Percentiles rank a stretch among this genome's conserved stretches.
phyloP scores from a whole-genome alignment of 2,329 filamentous ascomycete species.

The Beauveria sp. region DNA sequence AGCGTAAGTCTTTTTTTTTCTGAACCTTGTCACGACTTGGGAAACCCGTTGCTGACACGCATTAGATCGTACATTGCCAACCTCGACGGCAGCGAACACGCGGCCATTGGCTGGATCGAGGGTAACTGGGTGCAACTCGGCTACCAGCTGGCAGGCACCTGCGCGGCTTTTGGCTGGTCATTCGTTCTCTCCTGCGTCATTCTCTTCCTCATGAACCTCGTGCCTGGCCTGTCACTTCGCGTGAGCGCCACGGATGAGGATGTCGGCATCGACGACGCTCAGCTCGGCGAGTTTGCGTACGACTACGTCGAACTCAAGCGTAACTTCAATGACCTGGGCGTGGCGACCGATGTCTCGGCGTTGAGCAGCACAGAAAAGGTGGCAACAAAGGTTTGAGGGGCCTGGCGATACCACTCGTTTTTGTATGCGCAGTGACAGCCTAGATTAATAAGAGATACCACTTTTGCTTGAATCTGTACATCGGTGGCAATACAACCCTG shows the following conservation, averaged over 20 bases:
- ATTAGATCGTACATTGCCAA: constrained; percentile 59
- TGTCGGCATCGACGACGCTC: constrained; percentile 62
- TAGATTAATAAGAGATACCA: background rate
- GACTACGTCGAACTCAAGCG: constrained; percentile 67
- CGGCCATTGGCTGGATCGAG: constrained; percentile 61
- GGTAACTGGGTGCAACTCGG: constrained; percentile 63
- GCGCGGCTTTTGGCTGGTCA: constrained; percentile 56
- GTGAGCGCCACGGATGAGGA: constrained; percentile 61
- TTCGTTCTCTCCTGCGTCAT: constrained; percentile 63
- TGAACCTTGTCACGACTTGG: background rate
- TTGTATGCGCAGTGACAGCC: background rate
- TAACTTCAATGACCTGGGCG: constrained; percentile 45
- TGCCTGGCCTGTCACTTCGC: constrained; percentile 63
- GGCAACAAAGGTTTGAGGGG: background rate
- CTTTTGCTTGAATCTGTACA: background rate
- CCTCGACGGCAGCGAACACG: constrained; percentile 58
- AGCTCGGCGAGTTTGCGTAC: constrained; percentile 77
- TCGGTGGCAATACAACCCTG: too few relatives aligned
- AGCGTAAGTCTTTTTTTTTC: constrained; percentile 38
- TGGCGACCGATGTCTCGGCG: constrained; percentile 4
- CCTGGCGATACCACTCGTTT: background rate
- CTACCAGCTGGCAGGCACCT: constrained; percentile 62
- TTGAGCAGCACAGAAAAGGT: constrained; percentile 24
- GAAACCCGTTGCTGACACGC: constrained; percentile 12
- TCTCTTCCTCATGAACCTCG: constrained; percentile 61